Base-by-base conservation (phyloP, 2,329 filamentous ascomycete species). In the Xylaria sp. region DNA sequence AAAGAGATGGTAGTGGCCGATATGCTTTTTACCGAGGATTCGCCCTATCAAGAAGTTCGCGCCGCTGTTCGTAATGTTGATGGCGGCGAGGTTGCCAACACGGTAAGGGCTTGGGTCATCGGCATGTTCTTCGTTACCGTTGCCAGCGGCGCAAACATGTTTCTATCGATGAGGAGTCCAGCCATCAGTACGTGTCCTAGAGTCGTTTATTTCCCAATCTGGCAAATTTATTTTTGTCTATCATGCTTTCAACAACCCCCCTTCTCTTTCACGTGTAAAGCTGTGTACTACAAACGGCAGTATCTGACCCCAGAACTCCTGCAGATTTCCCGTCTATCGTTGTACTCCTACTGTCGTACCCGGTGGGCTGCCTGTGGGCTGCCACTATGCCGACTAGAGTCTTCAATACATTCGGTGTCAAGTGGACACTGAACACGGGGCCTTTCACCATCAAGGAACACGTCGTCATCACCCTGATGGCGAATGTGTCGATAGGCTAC, bases 371-470 rank as follows among this genome's bases (percentile, higher is more conserved):
- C 55, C 71, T 80, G 5, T 82, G 81, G 79, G 81, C 82, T 3
- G 78, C 75, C 51, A 69, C 79, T 11, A 75, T 84, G 71, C 83
- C 83, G 1, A 79, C 73, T 2, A 76, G 76, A 56, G 74, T 79
- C 2, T 82, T 81, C 73, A 79, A 76, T 31, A 79, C 77, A 0
- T 81, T 84, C 49, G 82, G 83, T 5, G 17, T 79, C 22, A 73
- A 75, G 20, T 83, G 80, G 77, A 82, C 79, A 3, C 73, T 83
- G 39, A 84, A 83, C 60, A 71, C 81, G 0, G 81, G 80, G 0
- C 80, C 79, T 0, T 84, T 84, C 72, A 84, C 78, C 27, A 78
- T 81, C 69, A 84, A 84, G 63, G 82, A 84, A 68, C 82, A 84
- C 55, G 77, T 79, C 6, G 74, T 83, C 42, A 76, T 84, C 69